Conservation (phyloP, 2,329 filamentous ascomycete species). For the Metarhizium robertsii region DNA sequence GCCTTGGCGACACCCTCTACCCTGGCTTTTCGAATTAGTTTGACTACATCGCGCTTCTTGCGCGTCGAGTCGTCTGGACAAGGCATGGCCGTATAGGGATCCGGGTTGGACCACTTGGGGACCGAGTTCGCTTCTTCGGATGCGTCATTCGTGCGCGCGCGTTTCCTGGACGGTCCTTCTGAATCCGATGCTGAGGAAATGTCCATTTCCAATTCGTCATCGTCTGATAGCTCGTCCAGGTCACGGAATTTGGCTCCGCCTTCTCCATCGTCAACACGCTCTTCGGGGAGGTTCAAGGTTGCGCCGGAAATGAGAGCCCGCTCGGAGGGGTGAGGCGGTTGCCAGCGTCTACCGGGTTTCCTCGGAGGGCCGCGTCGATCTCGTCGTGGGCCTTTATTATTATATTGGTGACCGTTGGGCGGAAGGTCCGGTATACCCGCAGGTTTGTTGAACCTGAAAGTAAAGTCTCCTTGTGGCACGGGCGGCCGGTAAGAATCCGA, state of each 20-base stretch:
- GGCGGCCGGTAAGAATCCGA: conserved; percentile 21
- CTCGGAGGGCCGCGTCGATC: conserved; percentile 18
- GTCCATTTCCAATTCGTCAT: conserved; percentile 56
- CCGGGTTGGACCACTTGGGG: conserved; percentile 92
- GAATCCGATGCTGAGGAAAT: conserved; percentile 33
- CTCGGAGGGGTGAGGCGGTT: conserved; percentile 33
- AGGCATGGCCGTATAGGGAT: conserved; percentile 83
- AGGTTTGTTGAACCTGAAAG: conserved; percentile 45
- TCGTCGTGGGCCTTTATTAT: conserved; percentile 11
- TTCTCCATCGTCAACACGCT: conserved; percentile 36
- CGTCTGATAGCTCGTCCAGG: conserved; percentile 51
- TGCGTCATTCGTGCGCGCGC: conserved; percentile 17
- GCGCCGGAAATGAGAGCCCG: conserved; percentile 39
- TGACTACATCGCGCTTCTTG: conserved; percentile 81
- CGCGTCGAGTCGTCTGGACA: conserved; percentile 62
- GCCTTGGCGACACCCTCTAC: conserved; percentile 42
- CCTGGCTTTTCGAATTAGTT: conserved; percentile 84
- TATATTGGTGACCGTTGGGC: conserved; percentile 6
- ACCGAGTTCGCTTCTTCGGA: conserved; percentile 30
- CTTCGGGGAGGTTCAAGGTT: conserved; percentile 31
- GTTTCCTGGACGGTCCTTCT: conserved; percentile 32
- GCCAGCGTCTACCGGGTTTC: conserved; percentile 21
- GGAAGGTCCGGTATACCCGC: conserved; percentile 32
- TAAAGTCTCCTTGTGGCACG: conserved; percentile 41
- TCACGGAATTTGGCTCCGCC: conserved; percentile 42